Evolutionary conservation across 305 asterid species (phyloP), one percentile per base, ranked within the genome.

Genomic region (Rubia balearica): DNA sequence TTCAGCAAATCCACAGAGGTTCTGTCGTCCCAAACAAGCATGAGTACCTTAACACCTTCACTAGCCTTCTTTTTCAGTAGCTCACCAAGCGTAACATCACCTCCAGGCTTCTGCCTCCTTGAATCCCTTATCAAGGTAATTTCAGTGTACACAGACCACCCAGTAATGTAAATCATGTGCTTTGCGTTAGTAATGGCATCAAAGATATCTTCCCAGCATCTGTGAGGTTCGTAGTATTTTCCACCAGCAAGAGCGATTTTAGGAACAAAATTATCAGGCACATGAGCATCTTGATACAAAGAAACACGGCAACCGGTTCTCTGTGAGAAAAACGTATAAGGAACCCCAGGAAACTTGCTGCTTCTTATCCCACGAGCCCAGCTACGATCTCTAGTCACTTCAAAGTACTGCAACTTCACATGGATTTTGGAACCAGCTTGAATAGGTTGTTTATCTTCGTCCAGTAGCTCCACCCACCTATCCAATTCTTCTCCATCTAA

Each of bases 1-100:
- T 92, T 92, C 68, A 92, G 84, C 67, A 88, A 66, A 61, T 81
- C 90, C 59, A 89, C 96, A 1, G 98, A 92, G 72, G 98, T 92
- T 73, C 96, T 77, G 69, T 92, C 98, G 12, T 92, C 98, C 98
- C 96, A 92, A 72, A 92, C 92, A 68, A 92, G 98, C 96, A 92
- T 87, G 61, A 87, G 92, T 74, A 92, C 98, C 78, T 70, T 73
- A 76, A 92, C 91, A 60, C 96, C 96, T 74, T 90, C 96, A 33
- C 86, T 85, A n/a, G 95, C 92, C 81, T 88, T 92, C 70, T 83
- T 87, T 85, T 90, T 92, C 3, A 90, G 89, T 40, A 92, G 85
- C 83, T 92, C 96, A 7, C 98, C 98, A 3, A 92, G 87, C 24
- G 83, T 86, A 2, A 80, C 66, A 49, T 87, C 95, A 38, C 96